A percentile compares a stretch with the other conserved stretches of the same genome.
Conservation (phyloP, 768 basidiomycete genomes). For the Mycena vitilis region DNA sequence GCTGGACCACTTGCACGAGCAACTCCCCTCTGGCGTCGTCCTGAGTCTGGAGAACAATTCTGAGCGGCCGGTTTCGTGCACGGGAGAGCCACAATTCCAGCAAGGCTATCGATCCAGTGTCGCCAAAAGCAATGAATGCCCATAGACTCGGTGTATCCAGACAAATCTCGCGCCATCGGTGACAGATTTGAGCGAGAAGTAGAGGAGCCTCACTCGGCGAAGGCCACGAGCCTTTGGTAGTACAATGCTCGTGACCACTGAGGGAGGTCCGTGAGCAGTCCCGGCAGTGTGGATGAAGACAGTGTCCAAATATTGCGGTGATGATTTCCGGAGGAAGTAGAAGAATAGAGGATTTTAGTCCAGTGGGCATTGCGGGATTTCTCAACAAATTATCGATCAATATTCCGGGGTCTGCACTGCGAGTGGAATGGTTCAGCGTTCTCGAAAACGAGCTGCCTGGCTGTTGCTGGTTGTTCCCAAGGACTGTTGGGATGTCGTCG, state of each 20-base stretch:
- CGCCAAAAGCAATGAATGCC: conserved; percentile 11
- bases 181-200: conserved; percentile 18
- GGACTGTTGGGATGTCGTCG: background rate
- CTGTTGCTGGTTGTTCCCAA: no score
- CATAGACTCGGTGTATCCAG: conserved; percentile 13
- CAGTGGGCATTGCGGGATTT: no score
- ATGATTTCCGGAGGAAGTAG: no score
- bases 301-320: no score
- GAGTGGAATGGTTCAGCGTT: no score
- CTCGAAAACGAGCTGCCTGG: no score
- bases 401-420: no score
- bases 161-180: conserved; percentile 21
- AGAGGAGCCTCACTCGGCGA: conserved; percentile 14
- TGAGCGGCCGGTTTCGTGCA: conserved; percentile 2
- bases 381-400: no score
- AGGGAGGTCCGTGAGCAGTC: no score
- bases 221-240: background rate
- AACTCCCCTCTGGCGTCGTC: background rate
- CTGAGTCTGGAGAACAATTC: background rate
- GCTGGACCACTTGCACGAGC: background rate
- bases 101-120: background rate
- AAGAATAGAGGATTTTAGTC: no score
- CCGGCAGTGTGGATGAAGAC: no score
- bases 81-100: conserved; percentile 16
- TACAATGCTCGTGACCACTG: background rate